Evolutionary conservation across 75 land plant species (phyloP), one percentile per base, ranked within the genome.

Genomic region (Chamaecyparis obtusa): DNA sequence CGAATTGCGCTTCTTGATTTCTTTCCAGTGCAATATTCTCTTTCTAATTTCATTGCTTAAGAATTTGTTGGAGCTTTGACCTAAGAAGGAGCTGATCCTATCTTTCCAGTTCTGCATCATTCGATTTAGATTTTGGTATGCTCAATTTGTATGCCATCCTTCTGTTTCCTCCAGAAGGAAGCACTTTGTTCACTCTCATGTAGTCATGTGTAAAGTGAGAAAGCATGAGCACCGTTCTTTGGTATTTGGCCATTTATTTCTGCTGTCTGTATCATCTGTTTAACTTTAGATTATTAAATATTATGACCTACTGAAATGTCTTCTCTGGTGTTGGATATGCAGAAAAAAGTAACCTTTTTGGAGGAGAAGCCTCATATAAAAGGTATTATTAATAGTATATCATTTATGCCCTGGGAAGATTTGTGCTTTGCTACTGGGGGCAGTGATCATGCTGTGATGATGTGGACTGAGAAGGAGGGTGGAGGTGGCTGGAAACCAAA

Each of bases 381-480:
- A 76, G 99, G 98, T 84, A 93, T 97, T 49, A 93, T 97, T 32
- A 96, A 97, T 89, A 88, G 76, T 83, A 94, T 97, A 60, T 56
- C 39, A 13, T 97, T 97, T 86, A 88, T 93, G 94, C 99, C 98
- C 2, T 96, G 98, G 99, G 91, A 90, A 67, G 91, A 90, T 87
- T 69, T 86, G 32, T 91, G 88, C 60, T 96, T 97, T 89, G 92
- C 88, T 16, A 96, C 99, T 74, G 98, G 92, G 43, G 99, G 98
- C 2, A 93, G 96, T 86, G 99, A 97, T 88, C 99, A 97, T 92
- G 94, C 92, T 81, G 99, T 96, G 54, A 80, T 97, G 16, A 79
- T 94, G 5, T 97, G 98, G 99, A 93, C 55, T 49, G 94, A 94
- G 83, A 90, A 85, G 86, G 94, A 93, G 55, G 88, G 57, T 71